A percentile compares a stretch with the other conserved stretches of the same genome.
Evolutionary conservation across 2,329 filamentous ascomycete species (phyloP).

Genomic region (Cadophora gregata): DNA sequence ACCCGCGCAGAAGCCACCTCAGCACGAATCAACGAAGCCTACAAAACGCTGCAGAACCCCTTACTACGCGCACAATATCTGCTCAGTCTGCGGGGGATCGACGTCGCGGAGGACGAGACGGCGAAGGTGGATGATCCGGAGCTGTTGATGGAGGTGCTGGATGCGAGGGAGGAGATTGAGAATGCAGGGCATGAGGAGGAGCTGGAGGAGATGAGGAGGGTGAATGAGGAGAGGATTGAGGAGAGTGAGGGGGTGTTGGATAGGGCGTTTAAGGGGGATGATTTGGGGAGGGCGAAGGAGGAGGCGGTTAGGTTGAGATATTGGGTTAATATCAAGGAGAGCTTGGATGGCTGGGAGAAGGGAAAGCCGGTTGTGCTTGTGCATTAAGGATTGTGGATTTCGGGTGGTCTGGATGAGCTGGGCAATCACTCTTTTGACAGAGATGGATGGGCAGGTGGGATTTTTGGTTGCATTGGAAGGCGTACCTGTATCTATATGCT

Average conservation of each 20-base stretch:
- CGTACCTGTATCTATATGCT: background rate
- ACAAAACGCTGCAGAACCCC: constrained; percentile 81
- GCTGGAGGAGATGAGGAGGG: constrained; percentile 60
- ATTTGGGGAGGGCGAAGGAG: constrained; percentile 68
- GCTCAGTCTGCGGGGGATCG: constrained; percentile 71
- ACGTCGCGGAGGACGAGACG: constrained; percentile 80
- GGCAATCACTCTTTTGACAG: background rate
- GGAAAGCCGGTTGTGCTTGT: constrained; percentile 66
- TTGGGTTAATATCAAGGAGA: constrained; percentile 87
- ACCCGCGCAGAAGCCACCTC: constrained; percentile 76
- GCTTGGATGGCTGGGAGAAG: constrained; percentile 81
- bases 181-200: constrained; percentile 71
- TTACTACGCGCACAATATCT: constrained; percentile 88
- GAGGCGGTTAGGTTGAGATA: constrained; percentile 84
- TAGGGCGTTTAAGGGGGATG: constrained; percentile 67
- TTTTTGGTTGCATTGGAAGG: background rate
- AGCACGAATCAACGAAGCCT: constrained; percentile 87
- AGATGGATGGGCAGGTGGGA: background rate
- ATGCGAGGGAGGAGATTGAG: constrained; percentile 78
- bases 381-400: constrained; percentile 47
- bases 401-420: background rate
- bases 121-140: constrained; percentile 70
- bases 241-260: constrained; percentile 68
- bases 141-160: constrained; percentile 79
- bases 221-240: constrained; percentile 72